Conservation (phyloP, 306 rosid genomes). For the Phaseolus lunatus region DNA sequence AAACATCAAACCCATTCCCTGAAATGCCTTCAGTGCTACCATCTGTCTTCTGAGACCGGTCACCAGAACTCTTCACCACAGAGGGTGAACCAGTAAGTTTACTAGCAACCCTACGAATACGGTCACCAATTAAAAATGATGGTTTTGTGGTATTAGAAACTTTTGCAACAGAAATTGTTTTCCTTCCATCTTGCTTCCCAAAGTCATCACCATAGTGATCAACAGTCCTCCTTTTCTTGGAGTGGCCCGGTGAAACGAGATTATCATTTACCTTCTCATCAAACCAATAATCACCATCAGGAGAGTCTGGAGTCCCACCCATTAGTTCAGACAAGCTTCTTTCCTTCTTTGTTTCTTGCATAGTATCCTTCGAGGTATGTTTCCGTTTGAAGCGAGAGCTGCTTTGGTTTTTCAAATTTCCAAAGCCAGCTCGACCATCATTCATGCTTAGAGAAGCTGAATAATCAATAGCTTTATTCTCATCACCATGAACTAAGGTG, state of each 20-base stretch:
- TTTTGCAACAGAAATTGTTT: constrained; percentile 62
- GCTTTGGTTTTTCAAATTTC: constrained; percentile 48
- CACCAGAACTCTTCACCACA: constrained; percentile 58
- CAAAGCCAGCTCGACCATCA: constrained; percentile 55
- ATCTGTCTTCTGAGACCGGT: constrained; percentile 65
- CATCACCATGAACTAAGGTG: constrained; percentile 44
- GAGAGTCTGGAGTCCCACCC: constrained; percentile 59
- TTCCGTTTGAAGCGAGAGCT: constrained; percentile 74
- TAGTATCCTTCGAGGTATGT: constrained; percentile 67
- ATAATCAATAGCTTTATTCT: constrained; percentile 52
- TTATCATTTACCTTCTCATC: constrained; percentile 54
- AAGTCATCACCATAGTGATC: constrained; percentile 63
- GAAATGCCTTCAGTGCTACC: constrained; percentile 49
- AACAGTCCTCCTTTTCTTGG: constrained; percentile 62
- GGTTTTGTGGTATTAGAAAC: constrained; percentile 64
- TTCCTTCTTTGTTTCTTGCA: constrained; percentile 66
- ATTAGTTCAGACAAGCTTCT: constrained; percentile 79
- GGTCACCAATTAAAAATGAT: constrained; percentile 87
- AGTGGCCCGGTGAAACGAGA: constrained; percentile 50
- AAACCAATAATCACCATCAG: constrained; percentile 58
- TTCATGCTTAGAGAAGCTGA: constrained; percentile 46
- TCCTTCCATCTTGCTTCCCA: constrained; percentile 63
- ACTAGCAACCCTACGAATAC: constrained; percentile 94
- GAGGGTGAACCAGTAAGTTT: constrained; percentile 78
- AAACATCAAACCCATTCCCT: constrained; percentile 55